phyloP scores from a whole-genome alignment of 2,329 filamentous ascomycete genomes.

The Pestalotiopsis sp. region DNA sequence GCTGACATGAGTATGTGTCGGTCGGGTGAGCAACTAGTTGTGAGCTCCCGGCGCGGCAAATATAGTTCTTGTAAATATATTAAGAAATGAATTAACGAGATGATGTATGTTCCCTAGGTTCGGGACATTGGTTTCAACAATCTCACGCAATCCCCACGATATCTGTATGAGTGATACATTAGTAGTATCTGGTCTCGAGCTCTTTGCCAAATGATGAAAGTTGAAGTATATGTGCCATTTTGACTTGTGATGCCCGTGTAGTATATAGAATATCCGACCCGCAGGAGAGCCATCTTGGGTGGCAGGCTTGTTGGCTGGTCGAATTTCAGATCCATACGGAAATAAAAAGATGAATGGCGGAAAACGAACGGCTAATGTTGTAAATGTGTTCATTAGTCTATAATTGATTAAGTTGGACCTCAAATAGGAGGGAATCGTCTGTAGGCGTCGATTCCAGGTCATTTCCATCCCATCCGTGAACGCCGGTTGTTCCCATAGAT shows the following conservation, averaged over 20 bases:
- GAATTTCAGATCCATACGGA: too few species aligned
- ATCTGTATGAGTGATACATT: too few species aligned
- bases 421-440: not conserved
- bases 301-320: too few species aligned
- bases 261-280: too few species aligned
- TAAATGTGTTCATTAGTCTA: not conserved
- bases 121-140: not conserved
- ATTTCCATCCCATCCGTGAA: not conserved
- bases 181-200: too few species aligned
- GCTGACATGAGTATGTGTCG: not conserved
- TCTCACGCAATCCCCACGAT: not conserved
- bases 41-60: not conserved
- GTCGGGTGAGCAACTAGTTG: not conserved
- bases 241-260: too few species aligned
- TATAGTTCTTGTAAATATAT: not conserved
- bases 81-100: not conserved
- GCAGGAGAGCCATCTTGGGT: too few species aligned
- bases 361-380: not conserved
- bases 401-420: not conserved
- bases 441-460: not conserved
- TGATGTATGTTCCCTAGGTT: not conserved
- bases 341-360: not conserved
- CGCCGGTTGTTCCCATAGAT: not conserved
- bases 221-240: too few species aligned
- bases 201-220: too few species aligned